Base-by-base conservation (phyloP, 78 protist genomes). In the Dictyostelium capitatum region DNA sequence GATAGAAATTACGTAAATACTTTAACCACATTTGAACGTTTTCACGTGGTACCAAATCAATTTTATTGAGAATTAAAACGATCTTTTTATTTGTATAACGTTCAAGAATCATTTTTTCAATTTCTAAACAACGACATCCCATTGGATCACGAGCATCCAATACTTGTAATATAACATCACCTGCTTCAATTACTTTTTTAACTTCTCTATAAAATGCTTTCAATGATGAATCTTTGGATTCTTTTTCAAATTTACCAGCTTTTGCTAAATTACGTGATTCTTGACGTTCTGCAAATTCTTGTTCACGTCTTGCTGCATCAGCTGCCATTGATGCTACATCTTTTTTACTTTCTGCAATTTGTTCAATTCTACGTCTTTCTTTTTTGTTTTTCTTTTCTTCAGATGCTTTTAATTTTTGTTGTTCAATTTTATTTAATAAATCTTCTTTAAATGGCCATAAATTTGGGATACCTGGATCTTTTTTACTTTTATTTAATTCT, bases 81-180 rank as follows among this genome's bases (percentile, higher is more conserved):
- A 99, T 70, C 94, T 95, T 97, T 89, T 92, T 91, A 51, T 89
- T 70, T n/a, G 96, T 30, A 73, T 32, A 59, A 77, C 54, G 23
- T 46, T 89, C 50, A 7, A 67, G 62, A 19, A 97, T 94, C 83
- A 74, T 67, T 64, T 77, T 54, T 82, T 99, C 99, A n/a, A 99
- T 67, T 19, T 90, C 94, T 14, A 25, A n/a, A 41, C 97, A 96
- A 20, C 99, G 97, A 95, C 99, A 98, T 3, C 99, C 99, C 65
- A 98, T n/a, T 43, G 99, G 99, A 82, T 99, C 99, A n/a, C 99
- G 97, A 3, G 99, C 99, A 82, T 99, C 99, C 23, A 99, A 77
- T 43, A 98, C 99, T 56, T 96, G 82, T 7, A 99, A 91, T 2
- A 99, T 93, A 43, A 99, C 99, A 73, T 99, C 99, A 6, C 98